Conservation (phyloP, 1,284 basidiomycete species). For the Phlebopus sp. region DNA sequence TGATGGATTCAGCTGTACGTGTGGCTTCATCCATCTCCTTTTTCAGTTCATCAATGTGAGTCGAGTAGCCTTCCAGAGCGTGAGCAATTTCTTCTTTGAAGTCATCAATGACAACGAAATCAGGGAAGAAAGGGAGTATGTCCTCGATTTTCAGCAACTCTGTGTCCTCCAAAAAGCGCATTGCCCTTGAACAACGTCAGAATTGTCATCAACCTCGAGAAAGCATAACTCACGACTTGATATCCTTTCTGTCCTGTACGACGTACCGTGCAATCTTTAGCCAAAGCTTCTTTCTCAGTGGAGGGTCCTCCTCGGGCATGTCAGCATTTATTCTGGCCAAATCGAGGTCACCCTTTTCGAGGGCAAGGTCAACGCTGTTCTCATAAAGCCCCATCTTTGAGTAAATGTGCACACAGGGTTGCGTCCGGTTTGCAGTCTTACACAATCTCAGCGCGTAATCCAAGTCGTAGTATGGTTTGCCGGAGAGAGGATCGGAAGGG, state of each 20-base stretch:
- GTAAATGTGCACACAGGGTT: constrained; percentile 96
- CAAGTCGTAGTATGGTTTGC: constrained; percentile 91
- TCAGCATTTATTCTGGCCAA: constrained; percentile 93
- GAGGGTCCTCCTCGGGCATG: constrained; percentile 86
- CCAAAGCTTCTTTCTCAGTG: constrained; percentile 93
- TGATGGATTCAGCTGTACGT: constrained; percentile 88
- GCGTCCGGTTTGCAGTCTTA: constrained; percentile 76
- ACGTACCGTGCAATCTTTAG: constrained; percentile 97
- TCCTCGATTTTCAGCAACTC: constrained; percentile 97
- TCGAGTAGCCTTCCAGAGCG: constrained; percentile 91
- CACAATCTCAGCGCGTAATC: constrained; percentile 95
- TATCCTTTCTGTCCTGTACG: constrained; percentile 95
- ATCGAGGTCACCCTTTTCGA: constrained; percentile 91
- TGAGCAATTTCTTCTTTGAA: constrained; percentile 99
- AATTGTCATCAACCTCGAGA: constrained; percentile 8
- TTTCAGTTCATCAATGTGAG: constrained; percentile 89
- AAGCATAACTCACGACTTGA: constrained; percentile 77
- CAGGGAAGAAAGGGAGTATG: constrained; percentile 98
- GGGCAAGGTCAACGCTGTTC: constrained; percentile 92
- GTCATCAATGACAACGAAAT: constrained; percentile 99
- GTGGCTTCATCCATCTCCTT: constrained; percentile 97
- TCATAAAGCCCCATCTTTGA: constrained; percentile 98
- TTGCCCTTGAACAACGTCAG: constrained; percentile 61
- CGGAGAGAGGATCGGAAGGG: constrained; percentile 79
- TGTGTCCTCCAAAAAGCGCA: constrained; percentile 93